These are phyloP conservation scores for Rhamnella rubrinervis DNA, from an alignment of 331 rosid species.

Conservation along the genomic window DNA sequence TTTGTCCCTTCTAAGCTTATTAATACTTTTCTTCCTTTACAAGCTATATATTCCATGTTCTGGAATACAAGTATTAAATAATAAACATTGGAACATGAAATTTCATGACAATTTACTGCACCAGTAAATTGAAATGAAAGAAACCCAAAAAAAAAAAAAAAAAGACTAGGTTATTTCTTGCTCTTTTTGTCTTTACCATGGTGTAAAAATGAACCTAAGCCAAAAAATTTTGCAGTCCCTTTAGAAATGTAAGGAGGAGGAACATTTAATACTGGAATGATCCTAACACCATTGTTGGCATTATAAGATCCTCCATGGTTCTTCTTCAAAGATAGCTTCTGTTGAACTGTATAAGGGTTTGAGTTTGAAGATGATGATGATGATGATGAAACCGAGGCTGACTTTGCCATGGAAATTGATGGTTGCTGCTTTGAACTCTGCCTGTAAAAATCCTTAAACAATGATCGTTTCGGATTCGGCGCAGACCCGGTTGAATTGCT, in stretches of 20 bases:
- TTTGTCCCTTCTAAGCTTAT: background rate
- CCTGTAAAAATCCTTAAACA: constrained; percentile 34
- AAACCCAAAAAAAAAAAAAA: background rate
- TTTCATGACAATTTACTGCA: background rate
- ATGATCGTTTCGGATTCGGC: constrained; percentile 41
- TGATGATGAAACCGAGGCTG: constrained; percentile 32
- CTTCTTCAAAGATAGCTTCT: constrained; percentile 61
- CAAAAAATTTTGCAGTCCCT: constrained; percentile 61
- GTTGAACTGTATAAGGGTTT: constrained; percentile 33
- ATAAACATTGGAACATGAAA: constrained; percentile 4
- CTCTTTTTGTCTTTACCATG: constrained; percentile 58
- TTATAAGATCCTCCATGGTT: constrained; percentile 53
- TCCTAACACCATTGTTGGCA: constrained; percentile 36
- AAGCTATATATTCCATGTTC: constrained; percentile 8
- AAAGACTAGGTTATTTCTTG: constrained; percentile 43
- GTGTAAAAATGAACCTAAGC: constrained; percentile 64
- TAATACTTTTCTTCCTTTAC: background rate
- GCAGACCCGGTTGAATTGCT: constrained; percentile 80
- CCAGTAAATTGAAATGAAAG: constrained; percentile 1
- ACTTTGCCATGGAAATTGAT: constrained; percentile 27
- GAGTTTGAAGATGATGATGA: constrained; percentile 27
- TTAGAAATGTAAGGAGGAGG: constrained; percentile 78
- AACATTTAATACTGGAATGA: constrained; percentile 69
- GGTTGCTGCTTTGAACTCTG: constrained; percentile 35
- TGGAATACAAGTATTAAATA: background rate